Conservation (phyloP, 164 flowering plant genomes). For the grape (Vitis vinifera) region ASM3070453v1 NC_081815.1:18832001-18832500, state of each 20-base stretch:
- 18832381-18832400: constrained; percentile 67
- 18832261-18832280: constrained; percentile 80
- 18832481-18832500: background rate
- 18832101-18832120: constrained; percentile 65
- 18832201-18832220: constrained; percentile 77
- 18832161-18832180: constrained; percentile 60
- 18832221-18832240: constrained; percentile 92
- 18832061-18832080: constrained; percentile 80
- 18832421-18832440: too few species aligned
- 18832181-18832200: constrained; percentile 50
- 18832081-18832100: constrained; percentile 46
- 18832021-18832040: constrained; percentile 72
- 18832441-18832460: too few species aligned
- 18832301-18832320: constrained; percentile 46
- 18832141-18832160: constrained; percentile 30
- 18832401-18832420: constrained; percentile 62
- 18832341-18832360: constrained; percentile 57
- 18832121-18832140: constrained; percentile 62
- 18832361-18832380: constrained; percentile 77
- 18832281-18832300: constrained; percentile 52
- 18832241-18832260: constrained; percentile 89
- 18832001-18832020: constrained; percentile 80
- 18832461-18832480: too few species aligned
- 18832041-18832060: constrained; percentile 57
- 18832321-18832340: constrained; percentile 80